These are phyloP conservation scores for Neonectria hederae DNA, from an alignment of 2,329 filamentous ascomycete genomes.

Conservation along the genomic window DNA sequence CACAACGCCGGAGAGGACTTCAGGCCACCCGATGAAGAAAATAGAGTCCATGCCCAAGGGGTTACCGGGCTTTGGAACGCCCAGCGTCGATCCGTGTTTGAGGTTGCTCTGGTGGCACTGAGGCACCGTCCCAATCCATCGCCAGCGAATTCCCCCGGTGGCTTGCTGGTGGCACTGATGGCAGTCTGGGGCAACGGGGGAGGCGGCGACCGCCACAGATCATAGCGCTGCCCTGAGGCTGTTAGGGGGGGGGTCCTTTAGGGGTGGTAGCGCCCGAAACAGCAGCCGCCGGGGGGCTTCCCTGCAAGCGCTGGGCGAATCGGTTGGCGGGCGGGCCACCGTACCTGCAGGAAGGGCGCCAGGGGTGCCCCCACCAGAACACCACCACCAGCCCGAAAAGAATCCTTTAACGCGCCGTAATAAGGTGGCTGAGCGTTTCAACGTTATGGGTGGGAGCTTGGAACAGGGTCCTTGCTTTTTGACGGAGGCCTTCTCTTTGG, in stretches of 20 bases:
- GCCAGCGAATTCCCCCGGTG: slow-evolving; percentile 5
- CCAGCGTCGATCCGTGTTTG: slow-evolving; percentile 1
- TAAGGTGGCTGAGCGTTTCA: slow-evolving; percentile 44
- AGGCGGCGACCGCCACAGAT: slow-evolving; percentile 20
- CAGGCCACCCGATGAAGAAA: neutral
- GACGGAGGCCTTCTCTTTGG: neutral
- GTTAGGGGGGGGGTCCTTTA: neutral
- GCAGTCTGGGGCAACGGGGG: slow-evolving; percentile 6
- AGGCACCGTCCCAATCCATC: neutral
- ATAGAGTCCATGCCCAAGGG: neutral
- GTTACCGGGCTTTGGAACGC: neutral
- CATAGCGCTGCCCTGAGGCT: slow-evolving; percentile 13
- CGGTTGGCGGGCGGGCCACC: slow-evolving; percentile 16
- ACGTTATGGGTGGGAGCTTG: slow-evolving; percentile 27
- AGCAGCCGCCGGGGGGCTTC: slow-evolving; percentile 11
- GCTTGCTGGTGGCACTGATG: slow-evolving; percentile 25
- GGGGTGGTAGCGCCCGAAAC: slow-evolving; percentile 14
- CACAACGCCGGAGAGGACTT: neutral
- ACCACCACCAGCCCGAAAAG: slow-evolving; percentile 15
- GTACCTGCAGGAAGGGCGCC: slow-evolving; percentile 38
- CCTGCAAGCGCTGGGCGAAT: slow-evolving; percentile 20
- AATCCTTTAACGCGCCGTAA: slow-evolving; percentile 29
- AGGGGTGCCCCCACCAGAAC: slow-evolving; percentile 18
- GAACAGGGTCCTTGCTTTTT: slow-evolving; percentile 24
- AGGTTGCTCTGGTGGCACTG: slow-evolving; percentile 1